A percentile compares a stretch with the other conserved stretches of the same genome.
Evolutionary conservation across 257 asterid genomes (phyloP).

Genomic region (Nicotiana noctiflora): DNA sequence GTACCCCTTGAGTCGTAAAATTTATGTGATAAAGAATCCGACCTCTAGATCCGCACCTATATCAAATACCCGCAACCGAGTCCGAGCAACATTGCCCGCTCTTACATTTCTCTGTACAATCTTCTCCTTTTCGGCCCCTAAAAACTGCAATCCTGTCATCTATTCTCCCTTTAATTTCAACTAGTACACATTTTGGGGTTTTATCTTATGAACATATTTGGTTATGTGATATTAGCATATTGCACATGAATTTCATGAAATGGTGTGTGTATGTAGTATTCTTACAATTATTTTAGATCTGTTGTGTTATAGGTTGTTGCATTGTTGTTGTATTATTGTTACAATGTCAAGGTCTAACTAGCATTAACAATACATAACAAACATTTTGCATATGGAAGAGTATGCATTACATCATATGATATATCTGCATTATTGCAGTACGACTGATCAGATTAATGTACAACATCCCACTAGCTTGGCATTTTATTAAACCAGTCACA

Average conservation of each 20-base stretch:
- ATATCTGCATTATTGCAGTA: not conserved
- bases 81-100: not conserved
- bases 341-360: not conserved
- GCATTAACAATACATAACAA: not conserved
- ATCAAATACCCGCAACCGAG: too few species aligned
- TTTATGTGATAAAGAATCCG: too few species aligned
- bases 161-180: conserved; percentile 5
- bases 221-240: not conserved
- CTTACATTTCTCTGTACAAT: not conserved
- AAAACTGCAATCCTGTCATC: not conserved
- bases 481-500: not conserved
- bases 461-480: not conserved
- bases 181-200: not conserved
- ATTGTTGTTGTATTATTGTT: not conserved
- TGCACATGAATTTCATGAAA: not conserved
- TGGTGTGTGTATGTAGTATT: not conserved
- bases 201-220: not conserved
- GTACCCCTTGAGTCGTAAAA: too few species aligned
- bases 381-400: not conserved
- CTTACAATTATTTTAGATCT: not conserved
- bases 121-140: not conserved
- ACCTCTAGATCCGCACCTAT: too few species aligned
- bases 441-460: not conserved
- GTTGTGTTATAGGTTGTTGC: conserved; percentile 1
- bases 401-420: not conserved